Conservation (phyloP, 2,329 filamentous ascomycete genomes). For the Didymella lethalis region DNA sequence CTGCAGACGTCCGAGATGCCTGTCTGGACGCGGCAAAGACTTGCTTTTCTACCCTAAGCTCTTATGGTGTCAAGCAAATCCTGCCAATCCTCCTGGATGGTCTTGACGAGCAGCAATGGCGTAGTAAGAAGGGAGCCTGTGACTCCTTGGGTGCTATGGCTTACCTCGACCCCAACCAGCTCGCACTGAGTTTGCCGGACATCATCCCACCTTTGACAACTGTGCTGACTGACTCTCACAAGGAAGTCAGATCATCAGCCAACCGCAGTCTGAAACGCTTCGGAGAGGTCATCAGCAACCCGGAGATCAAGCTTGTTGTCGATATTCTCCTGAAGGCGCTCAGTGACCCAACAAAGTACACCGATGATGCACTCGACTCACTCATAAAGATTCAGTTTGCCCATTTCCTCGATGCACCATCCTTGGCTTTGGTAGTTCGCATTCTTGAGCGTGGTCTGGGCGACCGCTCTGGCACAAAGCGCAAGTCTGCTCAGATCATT, state of each 20-base stretch:
- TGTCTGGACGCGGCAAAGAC: conserved; percentile 93
- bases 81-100: conserved; percentile 90
- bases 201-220: conserved; percentile 96
- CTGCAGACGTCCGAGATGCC: conserved; percentile 87
- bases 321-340: conserved; percentile 92
- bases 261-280: conserved; percentile 98
- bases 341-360: conserved; percentile 96
- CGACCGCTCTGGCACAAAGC: conserved; percentile 92
- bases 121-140: conserved; percentile 97
- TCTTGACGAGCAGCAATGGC: conserved; percentile 94
- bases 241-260: conserved; percentile 89
- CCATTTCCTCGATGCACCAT: conserved; percentile 97
- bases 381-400: conserved; percentile 98
- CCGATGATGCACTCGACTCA: conserved; percentile 89
- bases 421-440: conserved; percentile 90
- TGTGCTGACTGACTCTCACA: conserved; percentile 96
- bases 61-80: conserved; percentile 94
- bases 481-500: conserved; percentile 96
- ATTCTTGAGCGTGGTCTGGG: conserved; percentile 92
- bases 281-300: conserved; percentile 97
- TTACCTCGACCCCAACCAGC: conserved; percentile 93
- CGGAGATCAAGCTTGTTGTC: conserved; percentile 92
- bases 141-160: conserved; percentile 98
- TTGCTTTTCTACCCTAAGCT: conserved; percentile 91
- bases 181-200: conserved; percentile 89